Evolutionary conservation across 805 yeast genomes (phyloP), one percentile per base, ranked within the genome.

Genomic region (Zygosaccharomyces rouxii): DNA sequence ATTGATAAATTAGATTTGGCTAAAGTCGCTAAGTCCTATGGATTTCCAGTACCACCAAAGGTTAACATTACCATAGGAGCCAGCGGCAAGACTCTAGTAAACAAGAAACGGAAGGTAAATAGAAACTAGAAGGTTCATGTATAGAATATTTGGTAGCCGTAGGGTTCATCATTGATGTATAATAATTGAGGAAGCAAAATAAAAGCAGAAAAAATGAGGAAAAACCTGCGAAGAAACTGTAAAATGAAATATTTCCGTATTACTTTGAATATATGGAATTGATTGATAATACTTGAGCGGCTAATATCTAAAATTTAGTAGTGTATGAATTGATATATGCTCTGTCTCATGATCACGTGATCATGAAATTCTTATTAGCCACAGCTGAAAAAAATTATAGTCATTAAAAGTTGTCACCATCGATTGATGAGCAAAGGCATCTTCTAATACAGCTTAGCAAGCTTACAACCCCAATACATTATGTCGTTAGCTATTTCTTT

Each of bases 31-130:
- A 87, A 84, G 68, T 85, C 96, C 11, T 94, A 87, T 68, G 99
- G 99, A 7, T 94, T 94, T 71, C 82, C 83, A 33, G 84, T 88
- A 22, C 98, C 99, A 42, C 99, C 99, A 55, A 89, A 89, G 73
- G 99, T 94, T 47, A 94, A 94, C 64, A 89, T 94, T 55, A 84
- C 96, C 35, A 89, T 94, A 58, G 98, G 98, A 21, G 89, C 96
- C 42, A 86, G 96, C 66, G 92, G 90, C 10, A 81, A 83, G 67
- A 74, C 84, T 9, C 69, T 74, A 29, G 43, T 41, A 10, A 38
- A 45, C 28, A 62, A 60, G 38, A 63, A 59, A 50, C 59, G 63
- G 45, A 60, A 55, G 45, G 51, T 54, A 28, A 46, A 54, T 33
- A 56, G 37, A 38, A 48, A 48, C 37, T 51, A 41, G 37, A 33